Percentiles rank a stretch among this genome's conserved stretches.
These are phyloP conservation scores for Cercospora beticola DNA, from an alignment of 2,329 filamentous ascomycete genomes.

Conservation along the genomic window DNA sequence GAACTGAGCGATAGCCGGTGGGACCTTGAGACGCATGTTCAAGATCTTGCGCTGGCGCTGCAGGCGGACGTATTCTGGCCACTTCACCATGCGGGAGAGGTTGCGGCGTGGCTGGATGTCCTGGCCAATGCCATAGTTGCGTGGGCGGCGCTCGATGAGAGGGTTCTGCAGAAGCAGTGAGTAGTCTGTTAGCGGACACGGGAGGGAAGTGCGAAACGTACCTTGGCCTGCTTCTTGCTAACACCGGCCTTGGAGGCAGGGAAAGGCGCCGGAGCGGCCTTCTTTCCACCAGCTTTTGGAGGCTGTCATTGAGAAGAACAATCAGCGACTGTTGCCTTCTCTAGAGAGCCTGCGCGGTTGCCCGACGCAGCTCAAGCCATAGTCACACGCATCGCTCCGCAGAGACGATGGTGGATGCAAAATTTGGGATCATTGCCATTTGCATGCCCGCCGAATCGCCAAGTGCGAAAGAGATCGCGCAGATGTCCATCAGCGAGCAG, in stretches of 20 bases:
- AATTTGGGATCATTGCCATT: conserved; percentile 22
- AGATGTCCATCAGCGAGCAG: conserved; percentile 28
- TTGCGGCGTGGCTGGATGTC: conserved; percentile 97
- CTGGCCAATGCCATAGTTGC: conserved; percentile 98
- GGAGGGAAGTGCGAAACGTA: conserved; percentile 52
- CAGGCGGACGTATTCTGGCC: conserved; percentile 98
- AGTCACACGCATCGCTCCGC: conserved; percentile 32
- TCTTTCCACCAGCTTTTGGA: conserved; percentile 90
- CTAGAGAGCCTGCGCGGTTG: conserved; percentile 71
- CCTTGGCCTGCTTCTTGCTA: conserved; percentile 94
- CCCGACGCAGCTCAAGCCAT: conserved; percentile 54
- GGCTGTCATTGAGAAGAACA: conserved; percentile 99
- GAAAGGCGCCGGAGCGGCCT: conserved; percentile 95
- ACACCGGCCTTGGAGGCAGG: conserved; percentile 82
- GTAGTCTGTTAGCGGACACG: neutral
- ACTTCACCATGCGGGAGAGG: conserved; percentile 97
- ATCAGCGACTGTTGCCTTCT: conserved; percentile 90
- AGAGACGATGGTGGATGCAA: conserved; percentile 28
- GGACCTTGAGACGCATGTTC: conserved; percentile 97
- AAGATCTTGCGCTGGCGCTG: conserved; percentile 96
- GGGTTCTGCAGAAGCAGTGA: conserved; percentile 69
- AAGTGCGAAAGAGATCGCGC: conserved; percentile 17
- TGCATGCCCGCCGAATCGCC: conserved; percentile 26
- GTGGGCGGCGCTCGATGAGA: conserved; percentile 95
- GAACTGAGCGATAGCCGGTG: conserved; percentile 96